These are phyloP conservation scores for Nicotiana rustica DNA, from an alignment of 305 asterid species.

Conservation along the genomic window DNA sequence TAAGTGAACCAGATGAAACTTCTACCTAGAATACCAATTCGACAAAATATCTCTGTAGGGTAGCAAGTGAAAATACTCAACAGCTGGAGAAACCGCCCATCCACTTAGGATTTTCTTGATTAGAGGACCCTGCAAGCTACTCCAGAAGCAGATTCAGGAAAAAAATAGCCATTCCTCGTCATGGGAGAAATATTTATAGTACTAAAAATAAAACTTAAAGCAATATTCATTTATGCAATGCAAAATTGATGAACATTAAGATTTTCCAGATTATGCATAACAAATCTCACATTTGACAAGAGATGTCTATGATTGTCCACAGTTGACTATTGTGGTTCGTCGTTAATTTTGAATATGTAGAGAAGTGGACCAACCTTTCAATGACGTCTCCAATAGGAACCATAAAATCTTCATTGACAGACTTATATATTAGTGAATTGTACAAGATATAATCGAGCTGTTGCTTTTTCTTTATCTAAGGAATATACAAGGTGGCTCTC, in stretches of 20 bases:
- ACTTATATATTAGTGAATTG: conserved; percentile 47
- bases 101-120: conserved; percentile 38
- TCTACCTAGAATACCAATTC: conserved; percentile 64
- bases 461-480: conserved; percentile 54
- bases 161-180: conserved; percentile 25
- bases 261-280: conserved; percentile 9
- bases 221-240: conserved; percentile 9
- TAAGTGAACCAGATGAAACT: conserved; percentile 18
- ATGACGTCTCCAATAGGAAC: conserved; percentile 35
- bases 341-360: conserved; percentile 38
- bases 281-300: not conserved
- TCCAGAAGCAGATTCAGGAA: conserved; percentile 32
- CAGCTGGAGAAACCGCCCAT: conserved; percentile 52
- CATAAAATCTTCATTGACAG: conserved; percentile 34
- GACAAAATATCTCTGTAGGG: conserved; percentile 63
- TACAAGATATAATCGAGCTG: conserved; percentile 63
- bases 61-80: conserved; percentile 57
- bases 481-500: conserved; percentile 58
- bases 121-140: conserved; percentile 72
- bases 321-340: not conserved
- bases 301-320: conserved; percentile 24
- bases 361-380: conserved; percentile 39
- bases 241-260: not conserved
- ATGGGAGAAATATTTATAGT: not conserved
- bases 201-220: conserved; percentile 26